Evolutionary conservation across 176 grass and related monocot genomes (phyloP).

Genomic region (Panicum miliaceum): DNA sequence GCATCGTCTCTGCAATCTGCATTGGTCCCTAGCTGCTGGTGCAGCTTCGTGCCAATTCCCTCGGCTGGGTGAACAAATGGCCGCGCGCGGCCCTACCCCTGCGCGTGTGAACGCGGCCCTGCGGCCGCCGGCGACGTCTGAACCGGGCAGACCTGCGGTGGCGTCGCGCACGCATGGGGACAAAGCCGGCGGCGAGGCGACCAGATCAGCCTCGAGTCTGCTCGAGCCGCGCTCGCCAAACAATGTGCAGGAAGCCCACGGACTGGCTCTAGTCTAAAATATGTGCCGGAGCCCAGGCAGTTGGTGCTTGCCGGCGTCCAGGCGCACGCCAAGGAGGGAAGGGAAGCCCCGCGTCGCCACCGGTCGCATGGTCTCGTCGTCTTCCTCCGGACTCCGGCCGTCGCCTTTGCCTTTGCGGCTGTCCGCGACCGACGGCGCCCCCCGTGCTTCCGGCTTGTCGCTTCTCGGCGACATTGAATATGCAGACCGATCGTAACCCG

Average conservation of each 20-base stretch:
- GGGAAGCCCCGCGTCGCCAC: background rate
- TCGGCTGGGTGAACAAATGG: background rate
- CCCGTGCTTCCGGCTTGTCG: background rate
- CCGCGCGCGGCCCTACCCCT: background rate
- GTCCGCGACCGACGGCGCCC: background rate
- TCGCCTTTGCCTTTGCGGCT: background rate
- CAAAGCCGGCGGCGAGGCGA: background rate
- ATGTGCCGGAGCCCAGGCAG: background rate
- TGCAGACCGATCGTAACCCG: background rate
- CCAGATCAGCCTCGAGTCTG: background rate
- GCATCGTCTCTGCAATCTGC: background rate
- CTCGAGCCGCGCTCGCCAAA: background rate
- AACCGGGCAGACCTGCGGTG: background rate
- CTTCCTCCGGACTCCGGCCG: background rate
- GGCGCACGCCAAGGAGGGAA: background rate
- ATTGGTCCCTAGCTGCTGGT: background rate
- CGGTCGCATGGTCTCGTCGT: background rate
- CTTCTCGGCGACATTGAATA: background rate
- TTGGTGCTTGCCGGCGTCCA: background rate
- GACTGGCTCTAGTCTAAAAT: background rate
- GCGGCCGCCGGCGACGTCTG: background rate
- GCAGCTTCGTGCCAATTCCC: background rate
- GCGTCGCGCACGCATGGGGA: background rate
- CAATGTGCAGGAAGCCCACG: conserved; percentile 24
- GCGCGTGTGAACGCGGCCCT: background rate